Evolutionary conservation across 352 stramenopile genomes (phyloP).

Genomic region (Phytophthora chlamydospora): DNA sequence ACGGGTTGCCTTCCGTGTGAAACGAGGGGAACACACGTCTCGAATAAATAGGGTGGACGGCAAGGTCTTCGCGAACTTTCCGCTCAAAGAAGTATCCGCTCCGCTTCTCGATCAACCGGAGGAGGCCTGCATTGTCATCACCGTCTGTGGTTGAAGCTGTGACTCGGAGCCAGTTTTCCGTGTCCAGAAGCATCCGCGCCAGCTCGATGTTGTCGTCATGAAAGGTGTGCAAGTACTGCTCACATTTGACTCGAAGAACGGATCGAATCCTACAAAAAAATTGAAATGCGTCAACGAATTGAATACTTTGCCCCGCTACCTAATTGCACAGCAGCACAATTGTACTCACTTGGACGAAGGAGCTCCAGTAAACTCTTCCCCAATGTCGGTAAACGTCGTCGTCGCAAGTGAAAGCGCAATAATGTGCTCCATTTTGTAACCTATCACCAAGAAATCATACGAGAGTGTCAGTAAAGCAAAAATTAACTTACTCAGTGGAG

Average conservation of each 20-base stretch:
- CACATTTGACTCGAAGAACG: conserved; percentile 76
- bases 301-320: neutral
- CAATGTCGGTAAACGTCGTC: conserved; percentile 79
- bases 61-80: conserved; percentile 50
- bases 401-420: conserved; percentile 81
- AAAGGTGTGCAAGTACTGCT: conserved; percentile 80
- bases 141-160: conserved; percentile 54
- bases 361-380: conserved; percentile 84
- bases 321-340: neutral
- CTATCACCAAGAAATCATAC: conserved; percentile 31
- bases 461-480: conserved; percentile 16
- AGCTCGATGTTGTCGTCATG: conserved; percentile 87
- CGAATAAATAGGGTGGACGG: conserved; percentile 66
- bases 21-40: conserved; percentile 76
- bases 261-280: conserved; percentile 54
- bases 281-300: conserved; percentile 5
- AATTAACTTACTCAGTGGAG: neutral
- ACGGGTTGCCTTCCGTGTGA: conserved; percentile 62
- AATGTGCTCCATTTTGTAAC: conserved; percentile 90
- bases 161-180: conserved; percentile 85
- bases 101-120: conserved; percentile 78
- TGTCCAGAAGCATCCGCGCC: conserved; percentile 84
- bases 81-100: conserved; percentile 73
- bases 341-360: conserved; percentile 68
- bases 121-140: conserved; percentile 49